Conservation (phyloP, 1,284 basidiomycete species). For the Ustilago loliicola region DNA sequence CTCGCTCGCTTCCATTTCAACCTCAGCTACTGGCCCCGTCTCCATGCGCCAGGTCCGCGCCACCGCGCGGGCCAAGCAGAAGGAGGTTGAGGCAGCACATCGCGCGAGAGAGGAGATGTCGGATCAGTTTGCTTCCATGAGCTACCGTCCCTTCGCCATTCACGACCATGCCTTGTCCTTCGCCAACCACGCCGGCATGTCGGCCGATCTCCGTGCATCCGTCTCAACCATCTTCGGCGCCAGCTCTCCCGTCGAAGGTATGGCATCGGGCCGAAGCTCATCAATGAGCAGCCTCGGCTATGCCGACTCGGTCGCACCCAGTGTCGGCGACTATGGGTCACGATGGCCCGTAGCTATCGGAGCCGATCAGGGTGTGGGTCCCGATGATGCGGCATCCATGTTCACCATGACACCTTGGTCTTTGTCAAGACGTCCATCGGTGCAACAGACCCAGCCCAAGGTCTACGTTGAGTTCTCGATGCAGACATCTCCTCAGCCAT, state of each 20-base stretch:
- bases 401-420: background rate
- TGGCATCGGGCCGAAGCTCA: constrained; percentile 17
- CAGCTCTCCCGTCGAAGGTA: background rate
- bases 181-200: constrained; percentile 7
- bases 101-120: constrained; percentile 46
- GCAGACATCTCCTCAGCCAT: constrained; percentile 74
- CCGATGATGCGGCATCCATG: constrained; percentile 16
- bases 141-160: constrained; percentile 55
- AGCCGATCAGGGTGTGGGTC: constrained; percentile 25
- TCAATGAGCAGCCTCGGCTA: constrained; percentile 21
- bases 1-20: constrained; percentile 27
- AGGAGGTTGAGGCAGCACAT: constrained; percentile 35
- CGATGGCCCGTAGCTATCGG: constrained; percentile 50
- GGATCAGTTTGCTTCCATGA: constrained; percentile 39
- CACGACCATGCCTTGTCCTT: constrained; percentile 49
- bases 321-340: constrained; percentile 31
- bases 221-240: constrained; percentile 5
- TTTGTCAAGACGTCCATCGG: constrained; percentile 16
- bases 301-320: constrained; percentile 15
- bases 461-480: constrained; percentile 50
- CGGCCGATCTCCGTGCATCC: constrained; percentile 11
- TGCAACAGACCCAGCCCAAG: constrained; percentile 17
- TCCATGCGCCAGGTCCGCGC: constrained; percentile 55
- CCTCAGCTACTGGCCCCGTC: constrained; percentile 41
- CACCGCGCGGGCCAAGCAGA: constrained; percentile 43